Conservation (phyloP, 345 rosid species). For the Tarenaya hassleriana region DNA sequence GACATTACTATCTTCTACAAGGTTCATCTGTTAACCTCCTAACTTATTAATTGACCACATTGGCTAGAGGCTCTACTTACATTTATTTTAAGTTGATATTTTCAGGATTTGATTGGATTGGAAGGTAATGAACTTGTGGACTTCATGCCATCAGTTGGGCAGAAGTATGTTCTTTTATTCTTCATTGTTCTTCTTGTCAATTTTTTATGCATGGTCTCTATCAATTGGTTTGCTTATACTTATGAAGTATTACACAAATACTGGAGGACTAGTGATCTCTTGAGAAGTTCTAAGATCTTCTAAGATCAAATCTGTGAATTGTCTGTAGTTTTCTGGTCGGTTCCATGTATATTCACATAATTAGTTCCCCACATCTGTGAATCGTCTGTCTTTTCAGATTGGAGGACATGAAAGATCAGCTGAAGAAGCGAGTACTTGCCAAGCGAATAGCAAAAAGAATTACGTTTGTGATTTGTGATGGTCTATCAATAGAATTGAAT, state of each 20-base stretch:
- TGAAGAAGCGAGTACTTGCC: conserved; percentile 72
- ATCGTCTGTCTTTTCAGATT: conserved; percentile 41
- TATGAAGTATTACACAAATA: neutral
- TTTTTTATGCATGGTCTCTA: conserved; percentile 1
- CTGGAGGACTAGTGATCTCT: neutral
- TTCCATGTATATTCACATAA: neutral
- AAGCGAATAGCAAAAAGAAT: conserved; percentile 71
- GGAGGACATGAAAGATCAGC: conserved; percentile 85
- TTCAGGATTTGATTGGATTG: conserved; percentile 79
- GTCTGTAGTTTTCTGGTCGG: conserved; percentile 10
- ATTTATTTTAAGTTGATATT: neutral
- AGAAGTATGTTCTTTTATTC: conserved; percentile 41
- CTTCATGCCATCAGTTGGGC: conserved; percentile 56
- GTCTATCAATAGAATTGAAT: conserved; percentile 71
- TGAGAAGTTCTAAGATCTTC: conserved; percentile 14
- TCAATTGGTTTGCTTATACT: conserved; percentile 5
- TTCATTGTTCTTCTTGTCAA: neutral
- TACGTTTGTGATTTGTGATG: conserved; percentile 45
- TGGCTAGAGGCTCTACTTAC: conserved; percentile 3
- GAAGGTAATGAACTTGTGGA: conserved; percentile 52
- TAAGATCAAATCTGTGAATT: conserved; percentile 3
- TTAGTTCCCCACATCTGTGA: conserved; percentile 2
- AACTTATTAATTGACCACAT: conserved; percentile 16
- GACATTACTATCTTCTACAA: conserved; percentile 46
- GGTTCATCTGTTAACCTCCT: conserved; percentile 23